Base-by-base conservation (phyloP, 75 land plant genomes). In the Selaginella tamariscina region DNA sequence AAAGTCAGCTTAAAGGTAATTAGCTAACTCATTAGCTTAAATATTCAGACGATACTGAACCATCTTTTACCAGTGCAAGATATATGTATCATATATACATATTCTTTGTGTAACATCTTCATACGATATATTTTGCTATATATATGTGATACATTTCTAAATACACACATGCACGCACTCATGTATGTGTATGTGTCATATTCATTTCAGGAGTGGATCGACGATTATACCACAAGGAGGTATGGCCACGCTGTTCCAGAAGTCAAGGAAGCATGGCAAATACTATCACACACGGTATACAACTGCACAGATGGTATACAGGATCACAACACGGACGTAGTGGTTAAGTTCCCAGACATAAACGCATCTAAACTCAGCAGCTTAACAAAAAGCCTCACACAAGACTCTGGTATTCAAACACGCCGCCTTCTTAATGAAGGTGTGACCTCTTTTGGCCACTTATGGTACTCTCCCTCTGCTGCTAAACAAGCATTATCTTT, bases 131-230 rank as follows among this genome's bases (percentile, higher is more conserved):
- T 23, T 21, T 27, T 21, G 31, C 63, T 70, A 23, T 0, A 30
- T n/a, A 1, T 2, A 29, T 75, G 31, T n/a, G 56, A 57, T 23
- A 31, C n/a, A 21, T 24, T 67, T 32, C 44, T n/a, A 32, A 22
- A 56, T 21, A 8, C 27, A 32, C 65, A 32, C 64, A 67, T 9
- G 32, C 26, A 44, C 27, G 24, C 15, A 5, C 2, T 24, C 27
- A 59, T 80, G 68, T n/a, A n/a, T n/a, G n/a, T n/a, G n/a, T n/a
- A n/a, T n/a, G n/a, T n/a, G n/a, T n/a, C n/a, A n/a, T n/a, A n/a
- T n/a, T n/a, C n/a, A n/a, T n/a, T n/a, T n/a, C 59, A 93, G 98
- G 79, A 86, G 55, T 93, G 98, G 98, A 32, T 93, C 67, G 81
- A 78, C 75, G 67, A 70, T 64, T 92, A 92, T 73, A 65, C 85